phyloP scores from a whole-genome alignment of 2,329 filamentous ascomycete genomes.

The Keithomyces neogunnii region DNA sequence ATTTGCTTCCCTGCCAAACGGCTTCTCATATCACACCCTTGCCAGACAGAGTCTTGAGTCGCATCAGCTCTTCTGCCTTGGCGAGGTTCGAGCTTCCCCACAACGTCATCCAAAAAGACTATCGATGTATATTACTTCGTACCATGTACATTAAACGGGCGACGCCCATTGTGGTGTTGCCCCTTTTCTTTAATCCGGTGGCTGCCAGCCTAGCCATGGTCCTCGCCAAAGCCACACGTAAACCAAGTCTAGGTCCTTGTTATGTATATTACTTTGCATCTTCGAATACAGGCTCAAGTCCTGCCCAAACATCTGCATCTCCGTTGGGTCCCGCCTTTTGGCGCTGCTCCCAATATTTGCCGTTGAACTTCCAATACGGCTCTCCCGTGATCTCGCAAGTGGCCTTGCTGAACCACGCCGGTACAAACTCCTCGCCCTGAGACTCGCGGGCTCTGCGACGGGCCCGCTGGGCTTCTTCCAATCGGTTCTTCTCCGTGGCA shows the following conservation, averaged over 20 bases:
- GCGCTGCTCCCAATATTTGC: slow-evolving; percentile 76
- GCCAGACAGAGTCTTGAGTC: no score
- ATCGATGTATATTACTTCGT: not conserved
- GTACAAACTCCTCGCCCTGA: slow-evolving; percentile 70
- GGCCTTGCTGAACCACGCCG: slow-evolving; percentile 75
- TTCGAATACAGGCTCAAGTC: slow-evolving; percentile 67
- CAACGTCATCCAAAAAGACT: no score
- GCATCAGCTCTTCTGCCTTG: no score
- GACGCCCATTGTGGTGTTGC: not conserved
- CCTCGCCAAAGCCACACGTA: not conserved
- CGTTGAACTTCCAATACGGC: slow-evolving; percentile 82
- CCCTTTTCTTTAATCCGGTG: not conserved
- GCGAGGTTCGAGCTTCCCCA: no score
- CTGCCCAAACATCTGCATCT: slow-evolving; percentile 53
- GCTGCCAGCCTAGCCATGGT: not conserved
- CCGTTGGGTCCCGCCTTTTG: slow-evolving; percentile 55
- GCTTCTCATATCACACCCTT: no score
- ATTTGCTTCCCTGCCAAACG: no score
- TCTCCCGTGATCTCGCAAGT: slow-evolving; percentile 75
- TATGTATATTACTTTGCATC: slow-evolving; percentile 13
- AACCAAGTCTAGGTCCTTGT: not conserved
- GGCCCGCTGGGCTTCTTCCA: slow-evolving; percentile 85
- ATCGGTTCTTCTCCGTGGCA: slow-evolving; percentile 84
- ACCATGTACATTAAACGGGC: not conserved
- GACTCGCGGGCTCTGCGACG: slow-evolving; percentile 65